phyloP scores from a whole-genome alignment of 2,329 filamentous ascomycete species.

The Aspergillus caelatus region DNA sequence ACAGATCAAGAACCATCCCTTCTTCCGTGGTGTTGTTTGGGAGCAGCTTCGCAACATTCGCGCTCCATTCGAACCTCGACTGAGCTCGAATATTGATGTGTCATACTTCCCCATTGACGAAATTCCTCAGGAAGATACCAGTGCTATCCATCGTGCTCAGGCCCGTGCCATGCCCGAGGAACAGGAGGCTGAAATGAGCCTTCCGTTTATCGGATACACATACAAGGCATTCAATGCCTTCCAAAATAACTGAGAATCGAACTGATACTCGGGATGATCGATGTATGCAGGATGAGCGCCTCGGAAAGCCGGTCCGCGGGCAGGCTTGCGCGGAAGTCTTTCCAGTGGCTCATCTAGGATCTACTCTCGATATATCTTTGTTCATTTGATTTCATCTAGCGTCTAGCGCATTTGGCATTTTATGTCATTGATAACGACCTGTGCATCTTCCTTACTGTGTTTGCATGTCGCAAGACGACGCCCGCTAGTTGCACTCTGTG shows the following conservation, averaged over 20 bases:
- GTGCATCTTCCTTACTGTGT: slow-evolving; percentile 28
- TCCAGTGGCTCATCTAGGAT: slow-evolving; percentile 24
- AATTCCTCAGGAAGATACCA: slow-evolving; percentile 94
- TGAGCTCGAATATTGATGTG: slow-evolving; percentile 91
- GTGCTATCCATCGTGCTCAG: slow-evolving; percentile 81
- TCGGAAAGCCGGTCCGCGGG: slow-evolving; percentile 32
- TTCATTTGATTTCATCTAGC: slow-evolving; percentile 36
- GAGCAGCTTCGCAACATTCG: slow-evolving; percentile 89
- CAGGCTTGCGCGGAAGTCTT: slow-evolving; percentile 36
- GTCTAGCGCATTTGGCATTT: slow-evolving; percentile 35
- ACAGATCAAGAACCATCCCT: slow-evolving; percentile 90
- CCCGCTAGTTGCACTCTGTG: slow-evolving; percentile 16
- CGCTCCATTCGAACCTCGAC: slow-evolving; percentile 91
- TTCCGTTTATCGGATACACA: slow-evolving; percentile 95
- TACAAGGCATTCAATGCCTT: slow-evolving; percentile 93
- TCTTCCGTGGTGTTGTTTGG: slow-evolving; percentile 97
- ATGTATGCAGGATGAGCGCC: slow-evolving; percentile 22
- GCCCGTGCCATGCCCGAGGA: slow-evolving; percentile 73
- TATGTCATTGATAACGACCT: slow-evolving; percentile 26
- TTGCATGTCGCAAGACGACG: slow-evolving; percentile 30
- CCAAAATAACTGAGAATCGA: slow-evolving; percentile 41
- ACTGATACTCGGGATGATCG: slow-evolving; percentile 21
- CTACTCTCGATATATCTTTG: slow-evolving; percentile 27
- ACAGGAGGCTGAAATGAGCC: slow-evolving; percentile 88
- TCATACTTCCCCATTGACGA: slow-evolving; percentile 99